Percentiles rank a stretch among this genome's conserved stretches.
phyloP scores from a whole-genome alignment of 352 stramenopile genomes.

The Phytophthora crassamura region DNA sequence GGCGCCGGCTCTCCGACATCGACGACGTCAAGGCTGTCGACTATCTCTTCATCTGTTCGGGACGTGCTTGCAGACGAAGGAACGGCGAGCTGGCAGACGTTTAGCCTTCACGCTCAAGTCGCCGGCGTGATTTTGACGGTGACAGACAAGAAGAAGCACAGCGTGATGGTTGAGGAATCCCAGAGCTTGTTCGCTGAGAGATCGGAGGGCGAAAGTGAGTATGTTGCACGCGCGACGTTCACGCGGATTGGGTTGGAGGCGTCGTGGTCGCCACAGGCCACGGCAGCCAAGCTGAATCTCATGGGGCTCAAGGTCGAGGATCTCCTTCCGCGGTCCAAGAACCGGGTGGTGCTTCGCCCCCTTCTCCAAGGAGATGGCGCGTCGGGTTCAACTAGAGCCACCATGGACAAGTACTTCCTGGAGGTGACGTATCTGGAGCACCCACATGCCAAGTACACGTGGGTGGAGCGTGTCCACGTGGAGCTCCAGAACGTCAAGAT shows the following conservation, averaged over 20 bases:
- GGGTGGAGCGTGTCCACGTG: slow-evolving; percentile 63
- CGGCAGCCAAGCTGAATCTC: slow-evolving; percentile 68
- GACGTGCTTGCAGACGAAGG: slow-evolving; percentile 5
- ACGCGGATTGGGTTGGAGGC: slow-evolving; percentile 68
- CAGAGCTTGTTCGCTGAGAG: slow-evolving; percentile 31
- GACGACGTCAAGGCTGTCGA: slow-evolving; percentile 28
- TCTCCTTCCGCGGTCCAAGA: slow-evolving; percentile 65
- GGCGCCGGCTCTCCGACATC: slow-evolving; percentile 24
- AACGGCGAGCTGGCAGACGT: slow-evolving; percentile 53
- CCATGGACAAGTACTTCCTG: slow-evolving; percentile 64
- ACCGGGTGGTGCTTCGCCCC: slow-evolving; percentile 70
- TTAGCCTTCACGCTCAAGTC: slow-evolving; percentile 75
- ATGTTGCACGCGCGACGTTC: slow-evolving; percentile 73
- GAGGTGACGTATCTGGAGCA: slow-evolving; percentile 73
- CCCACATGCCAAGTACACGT: slow-evolving; percentile 75
- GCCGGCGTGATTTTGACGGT: slow-evolving; percentile 75
- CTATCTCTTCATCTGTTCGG: slow-evolving; percentile 21
- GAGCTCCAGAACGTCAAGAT: slow-evolving; percentile 76
- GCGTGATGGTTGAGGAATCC: slow-evolving; percentile 6
- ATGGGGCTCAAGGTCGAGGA: slow-evolving; percentile 82
- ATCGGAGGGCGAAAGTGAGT: slow-evolving; percentile 43
- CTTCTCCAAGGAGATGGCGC: slow-evolving; percentile 37
- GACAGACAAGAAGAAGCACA: slow-evolving; percentile 66
- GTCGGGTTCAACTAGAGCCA: slow-evolving; percentile 14
- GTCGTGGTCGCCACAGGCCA: slow-evolving; percentile 47